Percentiles rank a stretch among this genome's conserved stretches.
phyloP scores from a whole-genome alignment of 441 rosid species.

The Erodium chrysanthum region DNA sequence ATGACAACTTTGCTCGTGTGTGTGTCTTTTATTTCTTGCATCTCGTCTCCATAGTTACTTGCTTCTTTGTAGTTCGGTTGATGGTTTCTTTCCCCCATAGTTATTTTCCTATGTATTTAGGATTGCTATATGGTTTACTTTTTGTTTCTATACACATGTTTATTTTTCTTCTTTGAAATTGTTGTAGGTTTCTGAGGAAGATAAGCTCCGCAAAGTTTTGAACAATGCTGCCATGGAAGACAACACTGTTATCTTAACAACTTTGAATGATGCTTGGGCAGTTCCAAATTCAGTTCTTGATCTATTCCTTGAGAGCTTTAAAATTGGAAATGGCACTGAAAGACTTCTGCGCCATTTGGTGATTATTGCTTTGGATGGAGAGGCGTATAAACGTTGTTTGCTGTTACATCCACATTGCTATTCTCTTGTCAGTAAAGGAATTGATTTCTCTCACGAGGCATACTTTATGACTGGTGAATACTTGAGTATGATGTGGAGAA shows the following conservation, averaged over 20 bases:
- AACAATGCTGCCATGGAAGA: slow-evolving; percentile 51
- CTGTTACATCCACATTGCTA: slow-evolving; percentile 47
- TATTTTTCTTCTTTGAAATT: neutral
- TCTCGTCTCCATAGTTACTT: neutral
- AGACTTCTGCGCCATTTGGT: slow-evolving; percentile 62
- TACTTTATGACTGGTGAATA: slow-evolving; percentile 60
- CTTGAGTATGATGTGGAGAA: slow-evolving; percentile 78
- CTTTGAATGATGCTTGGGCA: slow-evolving; percentile 80
- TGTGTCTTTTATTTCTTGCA: neutral
- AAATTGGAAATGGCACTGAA: slow-evolving; percentile 38
- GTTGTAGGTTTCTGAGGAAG: slow-evolving; percentile 26
- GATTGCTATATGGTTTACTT: neutral
- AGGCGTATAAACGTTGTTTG: slow-evolving; percentile 47
- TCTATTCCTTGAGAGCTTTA: slow-evolving; percentile 29
- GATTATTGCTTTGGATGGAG: slow-evolving; percentile 53
- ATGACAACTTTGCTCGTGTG: neutral
- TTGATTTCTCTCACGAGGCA: slow-evolving; percentile 54
- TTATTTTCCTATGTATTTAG: too few relatives aligned
- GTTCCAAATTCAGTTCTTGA: slow-evolving; percentile 50
- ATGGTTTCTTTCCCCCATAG: too few relatives aligned
- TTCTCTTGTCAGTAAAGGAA: slow-evolving; percentile 49
- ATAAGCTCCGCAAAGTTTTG: slow-evolving; percentile 47
- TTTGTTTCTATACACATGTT: neutral
- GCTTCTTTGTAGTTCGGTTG: neutral
- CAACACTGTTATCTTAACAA: slow-evolving; percentile 60